These are phyloP conservation scores for Penicillium sp. DNA, from an alignment of 2,329 filamentous ascomycete species.

Conservation along the genomic window DNA sequence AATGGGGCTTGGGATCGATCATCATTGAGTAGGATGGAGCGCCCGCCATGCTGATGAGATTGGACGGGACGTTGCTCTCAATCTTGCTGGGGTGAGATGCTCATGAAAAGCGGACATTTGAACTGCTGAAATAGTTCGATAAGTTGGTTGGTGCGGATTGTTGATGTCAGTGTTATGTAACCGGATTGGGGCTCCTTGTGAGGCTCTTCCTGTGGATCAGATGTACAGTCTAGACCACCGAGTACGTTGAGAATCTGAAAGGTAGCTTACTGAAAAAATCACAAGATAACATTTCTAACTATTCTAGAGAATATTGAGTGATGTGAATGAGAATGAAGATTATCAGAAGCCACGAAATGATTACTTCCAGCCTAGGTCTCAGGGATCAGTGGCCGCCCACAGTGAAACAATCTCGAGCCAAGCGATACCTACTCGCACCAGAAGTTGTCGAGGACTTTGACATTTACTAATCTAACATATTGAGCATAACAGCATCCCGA, in stretches of 20 bases:
- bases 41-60: background rate
- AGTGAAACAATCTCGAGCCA: no score
- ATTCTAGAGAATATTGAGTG: no score
- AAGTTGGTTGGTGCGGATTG: background rate
- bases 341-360: no score
- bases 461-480: background rate
- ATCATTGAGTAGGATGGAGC: conserved; percentile 6
- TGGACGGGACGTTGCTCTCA: background rate
- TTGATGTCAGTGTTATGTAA: conserved; percentile 26
- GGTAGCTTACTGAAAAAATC: no score
- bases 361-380: no score
- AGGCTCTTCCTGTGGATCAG: background rate
- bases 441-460: no score
- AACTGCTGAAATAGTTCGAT: background rate
- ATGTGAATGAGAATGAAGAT: no score
- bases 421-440: no score
- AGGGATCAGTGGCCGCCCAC: no score
- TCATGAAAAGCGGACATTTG: background rate
- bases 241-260: no score
- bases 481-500: background rate
- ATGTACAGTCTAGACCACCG: background rate
- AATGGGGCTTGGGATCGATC: conserved; percentile 2
- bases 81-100: background rate
- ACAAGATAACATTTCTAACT: no score
- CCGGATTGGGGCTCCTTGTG: background rate